phyloP scores from a whole-genome alignment of 352 stramenopile species.

The Phytophthora parvispora region DNA sequence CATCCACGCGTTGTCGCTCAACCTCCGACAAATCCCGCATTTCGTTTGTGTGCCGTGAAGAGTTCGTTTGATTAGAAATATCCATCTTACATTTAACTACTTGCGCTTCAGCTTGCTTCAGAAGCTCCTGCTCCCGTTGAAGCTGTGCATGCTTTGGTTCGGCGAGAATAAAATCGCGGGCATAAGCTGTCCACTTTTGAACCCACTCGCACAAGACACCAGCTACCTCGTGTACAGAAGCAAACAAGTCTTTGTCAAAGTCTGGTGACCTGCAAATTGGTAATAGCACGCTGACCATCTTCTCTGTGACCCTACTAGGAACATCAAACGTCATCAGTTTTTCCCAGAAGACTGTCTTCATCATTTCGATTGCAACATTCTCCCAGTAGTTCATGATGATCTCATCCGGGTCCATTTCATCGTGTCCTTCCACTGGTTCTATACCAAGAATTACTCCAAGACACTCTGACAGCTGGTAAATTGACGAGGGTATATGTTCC shows the following conservation, averaged over 20 bases:
- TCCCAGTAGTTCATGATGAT: slow-evolving; percentile 84
- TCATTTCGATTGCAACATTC: slow-evolving; percentile 42
- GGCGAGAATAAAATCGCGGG: slow-evolving; percentile 62
- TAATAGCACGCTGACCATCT: slow-evolving; percentile 62
- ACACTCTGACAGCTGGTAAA: slow-evolving; percentile 77
- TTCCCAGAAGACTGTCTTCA: slow-evolving; percentile 58
- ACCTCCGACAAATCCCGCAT: slow-evolving; percentile 59
- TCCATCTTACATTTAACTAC: slow-evolving; percentile 44
- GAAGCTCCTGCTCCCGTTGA: slow-evolving; percentile 52
- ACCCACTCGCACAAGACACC: slow-evolving; percentile 76
- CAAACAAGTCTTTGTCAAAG: slow-evolving; percentile 67
- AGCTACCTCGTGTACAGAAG: slow-evolving; percentile 59
- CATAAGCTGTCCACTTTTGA: slow-evolving; percentile 55
- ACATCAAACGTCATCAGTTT: slow-evolving; percentile 58
- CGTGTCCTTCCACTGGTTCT: slow-evolving; percentile 59
- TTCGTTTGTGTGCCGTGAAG: slow-evolving; percentile 42
- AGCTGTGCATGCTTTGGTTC: slow-evolving; percentile 67
- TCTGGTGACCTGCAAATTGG: slow-evolving; percentile 70
- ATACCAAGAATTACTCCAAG: slow-evolving; percentile 75
- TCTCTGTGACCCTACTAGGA: slow-evolving; percentile 43
- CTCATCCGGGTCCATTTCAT: slow-evolving; percentile 80
- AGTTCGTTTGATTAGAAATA: slow-evolving; percentile 47
- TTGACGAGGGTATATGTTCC: slow-evolving; percentile 49
- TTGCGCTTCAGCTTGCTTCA: slow-evolving; percentile 45
- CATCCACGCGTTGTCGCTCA: slow-evolving; percentile 58